Percentiles rank a stretch among this genome's conserved stretches.
These are phyloP conservation scores for Penicillium flavigenum DNA, from an alignment of 495 filamentous ascomycete species.

Conservation along the genomic window DNA sequence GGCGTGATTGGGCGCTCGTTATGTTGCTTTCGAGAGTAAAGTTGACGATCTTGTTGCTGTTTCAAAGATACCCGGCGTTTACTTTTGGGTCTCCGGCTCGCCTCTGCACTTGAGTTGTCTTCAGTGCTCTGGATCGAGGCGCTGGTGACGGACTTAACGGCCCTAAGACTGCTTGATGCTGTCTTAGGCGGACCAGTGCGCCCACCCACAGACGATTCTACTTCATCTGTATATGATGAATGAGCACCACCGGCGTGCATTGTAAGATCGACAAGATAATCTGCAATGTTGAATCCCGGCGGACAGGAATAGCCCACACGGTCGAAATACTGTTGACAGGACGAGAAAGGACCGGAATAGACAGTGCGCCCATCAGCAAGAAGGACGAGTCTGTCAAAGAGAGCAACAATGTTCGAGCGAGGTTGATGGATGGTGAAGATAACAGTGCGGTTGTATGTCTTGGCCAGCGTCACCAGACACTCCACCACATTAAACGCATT, in stretches of 20 bases:
- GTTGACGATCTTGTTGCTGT: slow-evolving; percentile 80
- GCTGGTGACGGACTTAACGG: slow-evolving; percentile 89
- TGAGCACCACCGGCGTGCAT: slow-evolving; percentile 78
- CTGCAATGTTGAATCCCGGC: slow-evolving; percentile 97
- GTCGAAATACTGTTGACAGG: slow-evolving; percentile 91
- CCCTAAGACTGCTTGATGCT: slow-evolving; percentile 81
- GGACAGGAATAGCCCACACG: slow-evolving; percentile 87
- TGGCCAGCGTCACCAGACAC: slow-evolving; percentile 90
- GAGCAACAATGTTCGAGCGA: slow-evolving; percentile 98
- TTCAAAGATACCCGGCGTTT: slow-evolving; percentile 74
- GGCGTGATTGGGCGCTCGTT: slow-evolving; percentile 58
- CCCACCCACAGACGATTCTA: slow-evolving; percentile 42
- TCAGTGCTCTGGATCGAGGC: slow-evolving; percentile 65
- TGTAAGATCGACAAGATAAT: slow-evolving; percentile 94
- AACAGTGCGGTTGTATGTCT: slow-evolving; percentile 92
- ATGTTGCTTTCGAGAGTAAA: slow-evolving; percentile 80
- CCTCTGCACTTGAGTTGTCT: slow-evolving; percentile 56
- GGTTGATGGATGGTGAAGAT: slow-evolving; percentile 99
- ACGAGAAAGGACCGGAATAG: slow-evolving; percentile 86
- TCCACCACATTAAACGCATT: slow-evolving; percentile 98
- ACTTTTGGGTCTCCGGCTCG: slow-evolving; percentile 57
- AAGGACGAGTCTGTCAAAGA: slow-evolving; percentile 91
- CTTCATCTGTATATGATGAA: slow-evolving; percentile 59
- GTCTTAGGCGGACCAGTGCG: slow-evolving; percentile 56
- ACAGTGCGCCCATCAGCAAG: slow-evolving; percentile 87